These are phyloP conservation scores for Chaetomiaceae sp. DNA, from an alignment of 2,329 filamentous ascomycete genomes.

Conservation along the genomic window DNA sequence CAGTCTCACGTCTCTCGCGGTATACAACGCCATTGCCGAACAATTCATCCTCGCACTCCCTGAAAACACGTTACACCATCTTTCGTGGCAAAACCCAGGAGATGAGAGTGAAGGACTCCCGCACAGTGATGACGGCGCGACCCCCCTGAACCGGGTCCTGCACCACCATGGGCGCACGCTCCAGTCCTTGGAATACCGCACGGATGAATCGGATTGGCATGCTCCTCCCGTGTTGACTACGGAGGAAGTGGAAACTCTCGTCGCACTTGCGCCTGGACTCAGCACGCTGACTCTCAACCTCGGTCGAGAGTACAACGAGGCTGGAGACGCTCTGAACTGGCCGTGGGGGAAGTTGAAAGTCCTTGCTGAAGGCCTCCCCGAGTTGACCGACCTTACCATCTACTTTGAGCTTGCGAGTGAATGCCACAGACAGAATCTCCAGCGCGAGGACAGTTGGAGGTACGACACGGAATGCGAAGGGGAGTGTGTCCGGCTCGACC, in stretches of 20 bases:
- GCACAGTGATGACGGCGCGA: background rate
- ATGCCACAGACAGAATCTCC: background rate
- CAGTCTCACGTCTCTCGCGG: background rate
- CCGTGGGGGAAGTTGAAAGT: constrained; percentile 5
- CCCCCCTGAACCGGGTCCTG: background rate
- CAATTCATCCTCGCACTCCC: background rate
- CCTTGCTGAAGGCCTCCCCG: background rate
- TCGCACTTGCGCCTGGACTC: background rate
- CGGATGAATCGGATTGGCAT: background rate
- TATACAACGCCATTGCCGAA: background rate
- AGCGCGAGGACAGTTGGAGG: background rate
- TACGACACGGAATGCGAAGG: background rate
- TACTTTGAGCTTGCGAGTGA: constrained; percentile 6
- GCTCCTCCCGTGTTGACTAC: background rate
- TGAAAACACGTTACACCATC: background rate
- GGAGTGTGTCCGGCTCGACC: background rate
- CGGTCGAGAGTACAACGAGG: background rate
- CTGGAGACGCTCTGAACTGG: background rate
- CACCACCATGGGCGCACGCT: background rate
- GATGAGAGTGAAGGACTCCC: background rate
- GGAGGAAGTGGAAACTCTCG: background rate
- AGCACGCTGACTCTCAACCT: background rate
- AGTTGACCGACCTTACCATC: constrained; percentile 10
- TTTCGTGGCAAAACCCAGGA: background rate
- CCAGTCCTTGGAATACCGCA: background rate